These are phyloP conservation scores for Arctostaphylos glauca DNA, from an alignment of 148 eudicot genomes.

Conservation along the genomic window DNA sequence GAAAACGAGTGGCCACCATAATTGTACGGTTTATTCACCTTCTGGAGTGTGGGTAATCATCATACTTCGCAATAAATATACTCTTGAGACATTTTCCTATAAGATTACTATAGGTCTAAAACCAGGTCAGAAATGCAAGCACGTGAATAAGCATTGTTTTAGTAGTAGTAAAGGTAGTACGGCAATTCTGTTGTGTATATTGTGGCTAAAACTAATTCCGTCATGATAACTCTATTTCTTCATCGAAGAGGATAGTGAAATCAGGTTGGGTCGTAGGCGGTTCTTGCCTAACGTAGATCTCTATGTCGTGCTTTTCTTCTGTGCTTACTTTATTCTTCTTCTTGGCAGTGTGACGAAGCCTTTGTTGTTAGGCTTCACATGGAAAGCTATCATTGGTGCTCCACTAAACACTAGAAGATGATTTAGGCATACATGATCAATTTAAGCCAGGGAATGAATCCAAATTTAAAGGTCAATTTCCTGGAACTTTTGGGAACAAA, in stretches of 20 bases:
- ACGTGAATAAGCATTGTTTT: not conserved
- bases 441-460: not conserved
- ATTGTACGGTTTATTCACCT: slow-evolving; percentile 1
- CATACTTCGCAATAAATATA: not conserved
- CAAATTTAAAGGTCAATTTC: not conserved
- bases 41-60: not conserved
- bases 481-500: not conserved
- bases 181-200: not conserved
- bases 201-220: not conserved
- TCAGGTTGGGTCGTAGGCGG: not conserved
- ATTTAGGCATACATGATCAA: not conserved
- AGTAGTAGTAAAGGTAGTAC: not conserved
- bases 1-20: not conserved
- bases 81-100: not conserved
- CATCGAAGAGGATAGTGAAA: not conserved
- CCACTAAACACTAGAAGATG: slow-evolving; percentile 1
- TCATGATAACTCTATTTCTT: not conserved
- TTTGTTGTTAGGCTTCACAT: not conserved
- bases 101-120: not conserved
- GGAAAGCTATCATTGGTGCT: not conserved
- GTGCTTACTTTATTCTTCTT: not conserved
- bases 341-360: not conserved
- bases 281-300: not conserved
- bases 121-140: not conserved
- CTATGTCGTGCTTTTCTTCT: not conserved